These are phyloP conservation scores for Metarhizium humberi DNA, from an alignment of 2,329 filamentous ascomycete species.

Conservation along the genomic window DNA sequence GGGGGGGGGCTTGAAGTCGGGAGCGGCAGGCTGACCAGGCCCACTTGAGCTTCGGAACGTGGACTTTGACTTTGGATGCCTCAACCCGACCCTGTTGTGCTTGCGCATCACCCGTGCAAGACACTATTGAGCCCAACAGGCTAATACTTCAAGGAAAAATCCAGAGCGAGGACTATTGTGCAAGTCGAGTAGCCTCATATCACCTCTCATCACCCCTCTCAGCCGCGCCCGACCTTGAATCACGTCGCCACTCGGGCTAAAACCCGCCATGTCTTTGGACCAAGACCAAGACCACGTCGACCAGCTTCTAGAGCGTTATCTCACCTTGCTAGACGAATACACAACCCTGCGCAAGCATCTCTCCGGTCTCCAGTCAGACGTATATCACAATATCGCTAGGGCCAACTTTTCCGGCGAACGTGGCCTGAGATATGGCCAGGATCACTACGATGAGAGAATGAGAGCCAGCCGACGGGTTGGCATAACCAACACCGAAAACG, in stretches of 20 bases:
- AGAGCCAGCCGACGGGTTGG: constrained; percentile 39
- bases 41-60: too few species aligned
- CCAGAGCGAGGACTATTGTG: too few species aligned
- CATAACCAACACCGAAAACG: constrained; percentile 10
- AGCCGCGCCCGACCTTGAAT: neutral
- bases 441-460: constrained; percentile 68
- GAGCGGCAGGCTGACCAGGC: too few species aligned
- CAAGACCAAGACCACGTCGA: constrained; percentile 43
- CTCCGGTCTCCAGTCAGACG: constrained; percentile 40
- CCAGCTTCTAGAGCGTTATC: constrained; percentile 53
- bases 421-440: constrained; percentile 55
- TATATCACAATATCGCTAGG: constrained; percentile 56
- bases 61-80: too few species aligned
- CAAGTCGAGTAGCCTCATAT: too few species aligned
- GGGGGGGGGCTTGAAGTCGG: too few species aligned
- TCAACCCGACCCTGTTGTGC: too few species aligned
- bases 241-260: too few species aligned
- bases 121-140: too few species aligned
- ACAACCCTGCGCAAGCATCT: constrained; percentile 47
- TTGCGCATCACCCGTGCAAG: too few species aligned
- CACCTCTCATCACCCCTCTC: neutral
- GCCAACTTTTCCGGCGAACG: constrained; percentile 64
- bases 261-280: constrained; percentile 2
- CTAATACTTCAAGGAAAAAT: too few species aligned
- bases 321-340: constrained; percentile 59